Evolutionary conservation across 768 basidiomycete genomes (phyloP).

Genomic region (Exidia glandulosa): DNA sequence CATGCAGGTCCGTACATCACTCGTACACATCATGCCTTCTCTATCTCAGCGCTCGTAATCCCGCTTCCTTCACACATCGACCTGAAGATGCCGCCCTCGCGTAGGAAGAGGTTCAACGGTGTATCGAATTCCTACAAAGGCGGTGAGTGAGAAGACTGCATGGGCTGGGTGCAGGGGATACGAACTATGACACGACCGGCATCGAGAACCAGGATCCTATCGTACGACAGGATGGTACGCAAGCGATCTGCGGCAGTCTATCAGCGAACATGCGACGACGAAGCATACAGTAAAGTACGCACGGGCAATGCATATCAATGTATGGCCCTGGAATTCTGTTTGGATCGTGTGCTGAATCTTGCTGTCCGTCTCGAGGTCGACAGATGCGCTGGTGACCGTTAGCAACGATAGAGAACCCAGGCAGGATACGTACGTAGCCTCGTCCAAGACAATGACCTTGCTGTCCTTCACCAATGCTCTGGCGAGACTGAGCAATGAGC

Average conservation of each 20-base stretch:
- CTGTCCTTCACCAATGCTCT: constrained; percentile 81
- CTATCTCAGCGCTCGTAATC: constrained; percentile 22
- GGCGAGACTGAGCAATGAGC: constrained; percentile 78
- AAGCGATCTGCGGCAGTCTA: constrained; percentile 50
- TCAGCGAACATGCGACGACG: constrained; percentile 2
- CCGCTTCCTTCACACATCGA: constrained; percentile 25
- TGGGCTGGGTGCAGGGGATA: constrained; percentile 5
- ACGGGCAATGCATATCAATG: constrained; percentile 83
- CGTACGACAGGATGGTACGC: constrained; percentile 78
- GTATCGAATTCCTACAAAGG: constrained; percentile 21
- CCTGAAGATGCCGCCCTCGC: constrained; percentile 22
- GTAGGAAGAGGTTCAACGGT: constrained; percentile 24
- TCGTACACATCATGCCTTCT: not conserved
- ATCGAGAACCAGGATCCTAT: constrained; percentile 81
- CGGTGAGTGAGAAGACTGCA: not conserved
- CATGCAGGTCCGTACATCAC: not conserved
- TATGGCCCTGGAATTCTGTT: constrained; percentile 61
- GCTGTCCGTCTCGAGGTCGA: constrained; percentile 81
- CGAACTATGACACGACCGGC: constrained; percentile 62
- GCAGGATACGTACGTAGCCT: constrained; percentile 57
- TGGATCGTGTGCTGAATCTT: constrained; percentile 90
- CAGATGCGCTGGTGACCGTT: constrained; percentile 41
- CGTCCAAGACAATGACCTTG: constrained; percentile 78
- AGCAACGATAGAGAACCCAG: not conserved
- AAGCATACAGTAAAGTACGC: constrained; percentile 20